Evolutionary conservation across 371 early-diverging fungal species (phyloP).

Genomic region (Amoeboaphelidium protococcarum): DNA sequence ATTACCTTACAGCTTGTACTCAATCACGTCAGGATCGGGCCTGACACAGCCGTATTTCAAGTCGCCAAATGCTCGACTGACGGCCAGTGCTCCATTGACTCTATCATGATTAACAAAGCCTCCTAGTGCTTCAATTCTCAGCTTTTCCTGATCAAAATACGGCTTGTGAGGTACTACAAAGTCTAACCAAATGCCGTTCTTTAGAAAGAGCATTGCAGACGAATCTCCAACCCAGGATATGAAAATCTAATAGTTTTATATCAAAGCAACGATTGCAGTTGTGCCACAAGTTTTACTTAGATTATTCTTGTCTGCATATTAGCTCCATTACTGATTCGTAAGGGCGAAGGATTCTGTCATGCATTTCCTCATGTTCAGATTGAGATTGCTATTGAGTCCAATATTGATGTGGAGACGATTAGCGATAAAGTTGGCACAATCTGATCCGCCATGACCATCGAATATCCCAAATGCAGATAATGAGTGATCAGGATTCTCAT

Average conservation of each 20-base stretch:
- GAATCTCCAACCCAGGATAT: not conserved
- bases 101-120: not conserved
- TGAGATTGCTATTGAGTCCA: not conserved
- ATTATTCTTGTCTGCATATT: not conserved
- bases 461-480: not conserved
- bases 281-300: not conserved
- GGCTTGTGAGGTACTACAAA: not conserved
- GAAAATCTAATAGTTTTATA: not conserved
- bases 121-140: not conserved
- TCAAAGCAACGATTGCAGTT: not conserved
- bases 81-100: not conserved
- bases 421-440: not conserved
- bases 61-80: not conserved
- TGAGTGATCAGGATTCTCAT: not conserved
- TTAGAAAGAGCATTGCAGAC: not conserved
- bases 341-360: not conserved
- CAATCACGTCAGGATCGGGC: not conserved
- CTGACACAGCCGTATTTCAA: not conserved
- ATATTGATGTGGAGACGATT: not conserved
- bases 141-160: not conserved
- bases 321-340: not conserved
- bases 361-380: not conserved
- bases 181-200: not conserved
- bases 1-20: not conserved
- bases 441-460: not conserved